These are phyloP conservation scores for Penicillium soppii DNA, from an alignment of 495 filamentous ascomycete species.

Conservation along the genomic window DNA sequence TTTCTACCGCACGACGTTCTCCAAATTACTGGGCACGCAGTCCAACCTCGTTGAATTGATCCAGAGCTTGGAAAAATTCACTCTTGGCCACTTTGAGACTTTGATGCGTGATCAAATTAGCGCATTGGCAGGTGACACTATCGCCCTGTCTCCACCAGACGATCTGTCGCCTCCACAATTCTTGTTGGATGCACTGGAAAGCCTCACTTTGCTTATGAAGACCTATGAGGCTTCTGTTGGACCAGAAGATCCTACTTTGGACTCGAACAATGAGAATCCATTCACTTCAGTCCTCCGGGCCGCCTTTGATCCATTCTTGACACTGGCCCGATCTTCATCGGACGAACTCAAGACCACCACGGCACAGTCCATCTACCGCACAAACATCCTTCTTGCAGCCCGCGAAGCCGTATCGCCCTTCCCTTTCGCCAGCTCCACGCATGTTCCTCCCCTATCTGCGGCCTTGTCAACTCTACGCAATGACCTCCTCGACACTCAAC, in stretches of 20 bases:
- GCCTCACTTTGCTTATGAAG: conserved; percentile 71
- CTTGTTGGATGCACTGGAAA: conserved; percentile 74
- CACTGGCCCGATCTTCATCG: conserved; percentile 67
- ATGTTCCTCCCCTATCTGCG: conserved; percentile 32
- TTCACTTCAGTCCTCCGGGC: conserved; percentile 79
- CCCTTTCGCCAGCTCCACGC: conserved; percentile 45
- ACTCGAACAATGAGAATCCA: conserved; percentile 35
- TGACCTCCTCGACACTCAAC: conserved; percentile 45
- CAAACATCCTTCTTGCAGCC: conserved; percentile 73
- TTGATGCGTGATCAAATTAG: conserved; percentile 76
- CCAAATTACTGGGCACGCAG: conserved; percentile 68
- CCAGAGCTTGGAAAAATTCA: conserved; percentile 66
- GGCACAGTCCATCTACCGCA: conserved; percentile 68
- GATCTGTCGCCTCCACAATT: conserved; percentile 83
- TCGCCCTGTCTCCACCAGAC: conserved; percentile 45
- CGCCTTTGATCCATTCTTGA: conserved; percentile 83
- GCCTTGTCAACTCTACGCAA: conserved; percentile 40
- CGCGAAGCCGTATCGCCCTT: conserved; percentile 39
- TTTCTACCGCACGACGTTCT: conserved; percentile 87
- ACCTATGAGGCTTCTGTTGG: conserved; percentile 80
- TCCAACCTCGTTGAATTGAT: conserved; percentile 72
- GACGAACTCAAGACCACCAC: conserved; percentile 55
- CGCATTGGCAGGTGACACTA: conserved; percentile 68
- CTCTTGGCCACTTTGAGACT: conserved; percentile 77
- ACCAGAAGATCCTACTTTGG: conserved; percentile 45